Evolutionary conservation across 805 yeast genomes (phyloP).

Genomic region (Sporopachydermia quercuum): DNA sequence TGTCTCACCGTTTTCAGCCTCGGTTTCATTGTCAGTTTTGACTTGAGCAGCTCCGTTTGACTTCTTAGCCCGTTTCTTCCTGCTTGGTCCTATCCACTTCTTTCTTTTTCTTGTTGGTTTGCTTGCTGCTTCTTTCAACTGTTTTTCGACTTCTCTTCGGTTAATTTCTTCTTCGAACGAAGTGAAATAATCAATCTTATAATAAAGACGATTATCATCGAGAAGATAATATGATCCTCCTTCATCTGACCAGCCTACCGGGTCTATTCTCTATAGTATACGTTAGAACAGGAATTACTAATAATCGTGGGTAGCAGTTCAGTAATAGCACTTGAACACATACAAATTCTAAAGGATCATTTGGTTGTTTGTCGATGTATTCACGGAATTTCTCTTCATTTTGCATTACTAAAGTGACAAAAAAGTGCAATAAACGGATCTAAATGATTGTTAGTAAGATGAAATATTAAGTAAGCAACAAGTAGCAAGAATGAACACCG

Average conservation of each 20-base stretch:
- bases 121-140: slow-evolving; percentile 4
- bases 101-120: slow-evolving; percentile 5
- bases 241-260: not conserved
- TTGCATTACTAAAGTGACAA: not conserved
- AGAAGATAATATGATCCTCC: slow-evolving; percentile 16
- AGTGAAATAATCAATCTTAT: slow-evolving; percentile 5
- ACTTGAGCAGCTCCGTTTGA: slow-evolving; percentile 6
- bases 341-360: not conserved
- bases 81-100: slow-evolving; percentile 3
- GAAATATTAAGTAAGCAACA: not conserved
- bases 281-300: not conserved
- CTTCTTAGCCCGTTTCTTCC: slow-evolving; percentile 4
- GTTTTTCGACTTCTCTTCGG: slow-evolving; percentile 2
- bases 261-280: not conserved
- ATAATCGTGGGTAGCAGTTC: not conserved
- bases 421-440: not conserved
- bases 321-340: not conserved
- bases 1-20: slow-evolving; percentile 5
- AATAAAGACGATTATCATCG: slow-evolving; percentile 21
- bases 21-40: slow-evolving; percentile 8
- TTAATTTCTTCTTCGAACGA: slow-evolving; percentile 2
- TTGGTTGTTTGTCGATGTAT: not conserved
- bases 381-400: not conserved
- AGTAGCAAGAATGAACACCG: not conserved
- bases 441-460: not conserved